These are phyloP conservation scores for Coemansia sp. DNA, from an alignment of 192 early-diverging fungal genomes.

Conservation along the genomic window DNA sequence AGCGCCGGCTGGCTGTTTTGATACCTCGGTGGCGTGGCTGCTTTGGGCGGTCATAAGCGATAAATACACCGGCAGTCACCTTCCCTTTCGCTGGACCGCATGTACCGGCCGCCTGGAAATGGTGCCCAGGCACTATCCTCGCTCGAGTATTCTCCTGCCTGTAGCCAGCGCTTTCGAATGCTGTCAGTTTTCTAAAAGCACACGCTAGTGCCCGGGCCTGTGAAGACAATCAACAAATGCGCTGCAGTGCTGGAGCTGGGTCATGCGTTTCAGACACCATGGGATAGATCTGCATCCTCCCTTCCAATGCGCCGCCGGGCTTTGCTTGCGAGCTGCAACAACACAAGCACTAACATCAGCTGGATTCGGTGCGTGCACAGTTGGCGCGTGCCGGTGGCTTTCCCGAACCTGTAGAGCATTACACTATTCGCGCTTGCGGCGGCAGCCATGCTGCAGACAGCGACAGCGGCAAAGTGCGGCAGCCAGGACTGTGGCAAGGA, in stretches of 20 bases:
- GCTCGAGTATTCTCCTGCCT: too few species aligned
- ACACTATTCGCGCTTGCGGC: conserved; percentile 39
- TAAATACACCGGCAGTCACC: neutral
- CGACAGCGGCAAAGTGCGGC: conserved; percentile 34
- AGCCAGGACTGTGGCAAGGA: conserved; percentile 32
- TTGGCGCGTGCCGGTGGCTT: conserved; percentile 3
- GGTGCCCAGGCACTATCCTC: neutral
- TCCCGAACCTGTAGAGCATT: conserved; percentile 24
- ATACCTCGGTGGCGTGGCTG: neutral
- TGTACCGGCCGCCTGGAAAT: neutral
- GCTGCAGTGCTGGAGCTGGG: neutral
- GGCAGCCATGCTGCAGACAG: conserved; percentile 41
- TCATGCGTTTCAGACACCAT: neutral
- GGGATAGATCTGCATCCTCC: neutral
- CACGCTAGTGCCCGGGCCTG: neutral
- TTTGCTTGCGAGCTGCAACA: neutral
- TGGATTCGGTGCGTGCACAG: neutral
- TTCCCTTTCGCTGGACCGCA: neutral
- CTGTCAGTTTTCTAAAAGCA: neutral
- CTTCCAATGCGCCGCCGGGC: neutral
- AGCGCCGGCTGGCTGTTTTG: neutral
- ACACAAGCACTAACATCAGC: conserved; percentile 14
- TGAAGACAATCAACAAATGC: neutral
- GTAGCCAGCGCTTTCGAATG: too few species aligned
- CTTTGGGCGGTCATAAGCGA: neutral